Percentiles rank a stretch among this genome's conserved stretches.
Evolutionary conservation across 2,329 filamentous ascomycete species (phyloP).

Genomic region (Stachybotrys chartarum): DNA sequence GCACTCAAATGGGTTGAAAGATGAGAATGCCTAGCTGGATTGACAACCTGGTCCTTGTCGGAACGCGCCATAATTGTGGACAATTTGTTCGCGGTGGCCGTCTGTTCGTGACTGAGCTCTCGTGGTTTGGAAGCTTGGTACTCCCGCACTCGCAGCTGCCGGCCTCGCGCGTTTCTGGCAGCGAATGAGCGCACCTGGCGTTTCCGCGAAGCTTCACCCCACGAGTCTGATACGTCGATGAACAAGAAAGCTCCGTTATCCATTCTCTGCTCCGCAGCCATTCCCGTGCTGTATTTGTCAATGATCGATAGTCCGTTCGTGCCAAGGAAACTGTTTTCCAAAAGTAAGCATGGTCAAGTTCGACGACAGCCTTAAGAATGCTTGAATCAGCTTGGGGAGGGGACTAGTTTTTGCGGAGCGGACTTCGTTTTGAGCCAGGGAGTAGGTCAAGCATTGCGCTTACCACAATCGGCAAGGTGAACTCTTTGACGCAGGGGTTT

Average conservation of each 20-base stretch:
- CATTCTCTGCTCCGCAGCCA: background rate
- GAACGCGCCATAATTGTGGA: background rate
- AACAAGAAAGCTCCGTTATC: constrained; percentile 7
- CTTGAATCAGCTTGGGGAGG: background rate
- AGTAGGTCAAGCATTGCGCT: background rate
- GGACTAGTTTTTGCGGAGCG: too few species aligned
- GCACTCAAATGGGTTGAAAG: background rate
- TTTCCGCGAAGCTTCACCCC: constrained; percentile 5
- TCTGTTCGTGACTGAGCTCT: background rate
- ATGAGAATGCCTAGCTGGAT: background rate
- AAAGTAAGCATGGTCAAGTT: background rate
- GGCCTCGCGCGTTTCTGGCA: constrained; percentile 6
- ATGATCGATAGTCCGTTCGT: background rate
- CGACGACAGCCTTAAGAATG: background rate
- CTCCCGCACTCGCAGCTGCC: constrained; percentile 5
- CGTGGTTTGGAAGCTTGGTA: constrained; percentile 4
- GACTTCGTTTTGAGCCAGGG: too few species aligned
- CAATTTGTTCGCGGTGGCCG: background rate
- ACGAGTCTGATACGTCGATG: constrained; percentile 9
- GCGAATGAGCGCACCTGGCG: constrained; percentile 12
- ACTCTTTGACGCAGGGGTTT: background rate
- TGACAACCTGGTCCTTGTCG: background rate
- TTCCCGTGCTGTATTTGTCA: background rate
- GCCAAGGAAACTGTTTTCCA: background rate
- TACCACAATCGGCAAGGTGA: background rate